Base-by-base conservation (phyloP, 768 basidiomycete species). In the Boletus sp. region DNA sequence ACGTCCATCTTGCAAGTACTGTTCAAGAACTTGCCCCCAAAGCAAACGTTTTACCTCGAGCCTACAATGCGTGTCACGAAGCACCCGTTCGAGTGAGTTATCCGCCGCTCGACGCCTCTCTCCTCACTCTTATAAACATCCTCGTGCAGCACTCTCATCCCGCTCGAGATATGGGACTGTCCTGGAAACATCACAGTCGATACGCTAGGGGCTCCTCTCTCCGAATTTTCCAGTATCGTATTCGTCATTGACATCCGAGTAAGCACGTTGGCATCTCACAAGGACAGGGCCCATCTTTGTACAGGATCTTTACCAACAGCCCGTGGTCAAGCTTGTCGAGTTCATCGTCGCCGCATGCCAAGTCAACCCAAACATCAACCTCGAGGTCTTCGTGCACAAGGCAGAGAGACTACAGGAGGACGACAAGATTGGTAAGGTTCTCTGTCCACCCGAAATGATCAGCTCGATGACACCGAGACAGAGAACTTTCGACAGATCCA, bases 241-340 rank as follows among this genome's bases (percentile, higher is more conserved):
- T 98, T 94, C 60, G 93, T 98, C 27, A 89, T 98, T 59, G 96
- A 98, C 64, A 95, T 97, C 51, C 88, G 93, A 71, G 93, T 92
- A 64, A 63, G 85, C 15, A 15, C 2, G 35, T 19, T 1, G 1
- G 7, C 39, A 15, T 21, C 42, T 43, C 41, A 25, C 15, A 33
- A n/a, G 47, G 38, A n/a, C 43, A 8, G 11, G 11, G 13, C 49
- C 59, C 47, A 65, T 44, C 32, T 14, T 33, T 5, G 42, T 33
- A 11, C 64, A 93, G 90, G 88, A 93, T 65, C 75, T 90, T 27
- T 93, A 92, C 70, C 87, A 90, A 63, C 85, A 90, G 60, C 84
- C 92, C 11, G 87, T 97, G 55, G 79, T 83, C 40, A 87, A 85
- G 58, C 83, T 95, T 48, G 85, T 91, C 52, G 84, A 91, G 56